These are phyloP conservation scores for Cyberlindnera sargentensis DNA, from an alignment of 805 yeast genomes.

Conservation along the genomic window DNA sequence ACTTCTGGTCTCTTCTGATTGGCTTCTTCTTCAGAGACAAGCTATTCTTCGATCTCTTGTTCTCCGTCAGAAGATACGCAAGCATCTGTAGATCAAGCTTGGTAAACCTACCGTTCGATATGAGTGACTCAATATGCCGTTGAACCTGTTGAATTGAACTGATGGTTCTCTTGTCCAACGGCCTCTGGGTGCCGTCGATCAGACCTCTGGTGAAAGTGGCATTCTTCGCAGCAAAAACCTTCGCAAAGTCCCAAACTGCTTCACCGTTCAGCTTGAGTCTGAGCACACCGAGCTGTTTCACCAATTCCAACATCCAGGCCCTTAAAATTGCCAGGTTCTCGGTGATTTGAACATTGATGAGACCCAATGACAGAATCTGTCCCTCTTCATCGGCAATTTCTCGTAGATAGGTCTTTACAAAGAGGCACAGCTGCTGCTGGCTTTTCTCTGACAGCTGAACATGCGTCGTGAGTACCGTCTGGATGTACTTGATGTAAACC, in stretches of 20 bases:
- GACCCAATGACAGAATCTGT: slow-evolving; percentile 61
- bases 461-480: slow-evolving; percentile 29
- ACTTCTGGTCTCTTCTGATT: not conserved
- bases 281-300: slow-evolving; percentile 47
- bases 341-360: slow-evolving; percentile 61
- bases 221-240: slow-evolving; percentile 42
- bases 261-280: slow-evolving; percentile 53
- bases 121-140: slow-evolving; percentile 39
- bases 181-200: slow-evolving; percentile 40
- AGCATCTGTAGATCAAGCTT: slow-evolving; percentile 13
- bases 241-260: slow-evolving; percentile 57
- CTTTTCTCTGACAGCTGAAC: slow-evolving; percentile 42
- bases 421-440: slow-evolving; percentile 49
- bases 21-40: not conserved
- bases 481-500: slow-evolving; percentile 49
- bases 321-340: slow-evolving; percentile 44
- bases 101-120: slow-evolving; percentile 26
- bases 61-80: slow-evolving; percentile 10
- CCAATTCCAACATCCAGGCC: slow-evolving; percentile 35
- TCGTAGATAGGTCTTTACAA: slow-evolving; percentile 48
- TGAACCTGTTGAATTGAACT: slow-evolving; percentile 39
- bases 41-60: not conserved
- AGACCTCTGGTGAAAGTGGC: slow-evolving; percentile 40
- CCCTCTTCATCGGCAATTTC: slow-evolving; percentile 59
- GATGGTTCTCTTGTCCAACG: slow-evolving; percentile 26